Conservation (phyloP, 805 yeast genomes). For the Zygoascus tannicola region DNA sequence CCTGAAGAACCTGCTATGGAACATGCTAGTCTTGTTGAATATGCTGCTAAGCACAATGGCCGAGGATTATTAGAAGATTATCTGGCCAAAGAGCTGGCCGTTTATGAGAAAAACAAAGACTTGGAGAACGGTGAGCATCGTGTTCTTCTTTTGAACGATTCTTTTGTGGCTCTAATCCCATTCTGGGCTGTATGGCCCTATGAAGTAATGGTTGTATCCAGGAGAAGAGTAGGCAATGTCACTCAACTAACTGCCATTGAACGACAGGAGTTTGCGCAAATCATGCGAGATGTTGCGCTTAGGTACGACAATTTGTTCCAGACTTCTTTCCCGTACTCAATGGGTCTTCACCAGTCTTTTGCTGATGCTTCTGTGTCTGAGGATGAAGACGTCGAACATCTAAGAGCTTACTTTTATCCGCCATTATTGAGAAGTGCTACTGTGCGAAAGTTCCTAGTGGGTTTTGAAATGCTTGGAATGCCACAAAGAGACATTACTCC, state of each 20-base stretch:
- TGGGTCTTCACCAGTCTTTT: slow-evolving; percentile 77
- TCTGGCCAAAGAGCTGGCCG: slow-evolving; percentile 41
- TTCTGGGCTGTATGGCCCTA: slow-evolving; percentile 83
- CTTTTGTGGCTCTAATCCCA: slow-evolving; percentile 62
- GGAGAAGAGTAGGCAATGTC: slow-evolving; percentile 43
- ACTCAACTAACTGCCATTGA: slow-evolving; percentile 40
- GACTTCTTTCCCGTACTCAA: slow-evolving; percentile 67
- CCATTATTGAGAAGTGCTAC: slow-evolving; percentile 68
- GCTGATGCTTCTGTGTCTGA: slow-evolving; percentile 29
- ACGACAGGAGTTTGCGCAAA: slow-evolving; percentile 45
- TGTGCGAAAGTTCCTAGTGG: slow-evolving; percentile 66
- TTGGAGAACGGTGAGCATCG: slow-evolving; percentile 35
- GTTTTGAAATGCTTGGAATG: slow-evolving; percentile 49
- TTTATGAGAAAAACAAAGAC: slow-evolving; percentile 26
- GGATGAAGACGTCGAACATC: slow-evolving; percentile 36
- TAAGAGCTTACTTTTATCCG: slow-evolving; percentile 73
- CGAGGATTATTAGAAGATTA: slow-evolving; percentile 55
- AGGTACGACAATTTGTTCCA: slow-evolving; percentile 63
- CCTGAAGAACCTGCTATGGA: slow-evolving; percentile 63
- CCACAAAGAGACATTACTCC: slow-evolving; percentile 64
- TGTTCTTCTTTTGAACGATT: slow-evolving; percentile 48
- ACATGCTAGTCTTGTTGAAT: slow-evolving; percentile 41
- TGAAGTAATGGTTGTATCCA: slow-evolving; percentile 57
- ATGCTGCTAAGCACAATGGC: slow-evolving; percentile 32
- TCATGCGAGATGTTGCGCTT: slow-evolving; percentile 44